These are phyloP conservation scores for Xeromyces bisporus DNA, from an alignment of 495 filamentous ascomycete genomes.

Conservation along the genomic window DNA sequence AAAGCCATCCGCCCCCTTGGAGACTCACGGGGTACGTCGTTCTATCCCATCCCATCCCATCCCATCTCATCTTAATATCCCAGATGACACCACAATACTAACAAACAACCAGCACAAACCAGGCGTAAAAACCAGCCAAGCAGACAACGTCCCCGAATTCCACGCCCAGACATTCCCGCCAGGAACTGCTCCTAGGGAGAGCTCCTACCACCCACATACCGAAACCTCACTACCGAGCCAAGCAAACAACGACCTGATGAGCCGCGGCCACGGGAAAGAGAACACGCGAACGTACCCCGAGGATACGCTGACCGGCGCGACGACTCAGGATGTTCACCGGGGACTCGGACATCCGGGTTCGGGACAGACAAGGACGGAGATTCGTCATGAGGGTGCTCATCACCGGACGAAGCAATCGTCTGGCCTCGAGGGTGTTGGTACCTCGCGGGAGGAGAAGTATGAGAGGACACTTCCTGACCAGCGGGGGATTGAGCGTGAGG, in stretches of 20 bases:
- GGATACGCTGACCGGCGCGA: conserved; percentile 45
- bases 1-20: conserved; percentile 2
- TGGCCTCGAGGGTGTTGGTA: conserved; percentile 39
- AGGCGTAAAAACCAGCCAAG: conserved; percentile 39
- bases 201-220: conserved; percentile 42
- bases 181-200: conserved; percentile 45
- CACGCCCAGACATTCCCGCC: conserved; percentile 39
- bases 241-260: conserved; percentile 25
- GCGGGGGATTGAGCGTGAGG: conserved; percentile 16
- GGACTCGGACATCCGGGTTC: conserved; percentile 43
- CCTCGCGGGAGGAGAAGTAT: conserved; percentile 14
- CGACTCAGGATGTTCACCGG: conserved; percentile 41
- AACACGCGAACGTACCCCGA: conserved; percentile 27
- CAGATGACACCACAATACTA: neutral
- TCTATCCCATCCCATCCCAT: no score
- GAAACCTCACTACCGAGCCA: conserved; percentile 27
- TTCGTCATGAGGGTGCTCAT: conserved; percentile 35
- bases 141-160: conserved; percentile 47
- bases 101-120: conserved; percentile 41
- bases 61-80: conserved; percentile 4
- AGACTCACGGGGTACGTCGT: conserved; percentile 2
- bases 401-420: conserved; percentile 34
- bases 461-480: conserved; percentile 14
- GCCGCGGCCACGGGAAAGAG: conserved; percentile 27
- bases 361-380: conserved; percentile 43